Base-by-base conservation (phyloP, 176 grass and related monocot species). In the Rhynchospora tenuis region DNA sequence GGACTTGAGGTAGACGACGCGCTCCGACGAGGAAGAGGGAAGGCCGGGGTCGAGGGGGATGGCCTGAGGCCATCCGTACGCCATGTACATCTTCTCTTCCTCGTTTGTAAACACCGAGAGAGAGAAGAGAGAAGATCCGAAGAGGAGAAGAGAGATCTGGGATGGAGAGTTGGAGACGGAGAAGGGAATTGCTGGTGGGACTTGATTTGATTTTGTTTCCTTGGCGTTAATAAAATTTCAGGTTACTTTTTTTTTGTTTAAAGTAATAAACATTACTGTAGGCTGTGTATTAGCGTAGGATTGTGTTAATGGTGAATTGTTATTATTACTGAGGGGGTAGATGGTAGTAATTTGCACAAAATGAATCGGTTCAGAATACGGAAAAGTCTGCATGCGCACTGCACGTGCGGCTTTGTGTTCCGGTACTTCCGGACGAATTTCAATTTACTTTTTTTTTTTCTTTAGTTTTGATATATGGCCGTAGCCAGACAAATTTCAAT, bases 41-140 rank as follows among this genome's bases (percentile, higher is more conserved):
- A 87, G 80, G 65, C 85, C 87, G 60, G 88, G 77, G 52, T 94
- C 87, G 11, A 98, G 83, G 6, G 95, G 92, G 84, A 94, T 98
- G 90, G 90, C 93, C 89, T 93, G 90, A 72, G 95, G 95, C 95
- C 92, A 94, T 65, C 95, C 95, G 79, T 93, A 98, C 70, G 95
- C 81, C 95, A 93, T 94, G 82, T 98, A 94, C 95, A 98, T 98
- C 63, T 48, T 43, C 66, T 60, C 59, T 60, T 65, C 73, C 79
- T 88, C 85, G 83, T 84, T 59, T 59, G 15, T 57, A 54, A 51
- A 84, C 71, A 84, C 71, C 16, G 63, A 67, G 57, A 60, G 38
- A 57, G 19, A 59, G 29, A 50, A 44, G 56, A 75, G 89, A 85
- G 82, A 87, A 75, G 73, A 70, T 70, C 66, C 33, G 5, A 22